A percentile compares a stretch with the other conserved stretches of the same genome.
These are phyloP conservation scores for Penicillium sp. DNA, from an alignment of 2,329 filamentous ascomycete species.

Conservation along the genomic window DNA sequence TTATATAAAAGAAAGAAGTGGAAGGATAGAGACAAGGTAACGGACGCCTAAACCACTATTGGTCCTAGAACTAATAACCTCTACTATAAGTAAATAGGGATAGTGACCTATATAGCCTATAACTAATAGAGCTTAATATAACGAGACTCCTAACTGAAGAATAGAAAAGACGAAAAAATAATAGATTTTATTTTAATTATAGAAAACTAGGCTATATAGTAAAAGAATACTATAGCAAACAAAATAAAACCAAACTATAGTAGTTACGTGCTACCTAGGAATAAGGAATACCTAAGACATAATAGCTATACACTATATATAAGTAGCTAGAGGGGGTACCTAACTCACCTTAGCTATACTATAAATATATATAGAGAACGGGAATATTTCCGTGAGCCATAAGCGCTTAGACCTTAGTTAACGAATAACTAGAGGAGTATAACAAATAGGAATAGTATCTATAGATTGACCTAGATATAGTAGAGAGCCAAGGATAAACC, in stretches of 20 bases:
- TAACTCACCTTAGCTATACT: no score
- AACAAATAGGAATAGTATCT: not conserved
- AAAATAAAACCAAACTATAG: not conserved
- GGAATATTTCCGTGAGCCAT: not conserved
- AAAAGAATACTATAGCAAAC: not conserved
- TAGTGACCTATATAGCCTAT: not conserved
- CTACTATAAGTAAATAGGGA: not conserved
- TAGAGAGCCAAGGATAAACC: not conserved
- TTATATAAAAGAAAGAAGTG: not conserved
- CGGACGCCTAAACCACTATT: not conserved
- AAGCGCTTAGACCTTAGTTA: not conserved
- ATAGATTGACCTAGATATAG: not conserved
- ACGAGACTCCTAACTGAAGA: not conserved
- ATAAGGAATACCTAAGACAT: not conserved
- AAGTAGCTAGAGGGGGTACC: no score
- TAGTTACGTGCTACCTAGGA: not conserved
- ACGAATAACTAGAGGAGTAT: not conserved
- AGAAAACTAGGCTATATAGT: slow-evolving; percentile 3
- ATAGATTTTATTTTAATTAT: slow-evolving; percentile 7
- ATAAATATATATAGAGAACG: not conserved
- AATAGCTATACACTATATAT: not conserved
- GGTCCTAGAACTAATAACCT: not conserved
- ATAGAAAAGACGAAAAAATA: not conserved
- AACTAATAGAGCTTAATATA: slow-evolving; percentile 4
- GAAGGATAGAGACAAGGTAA: not conserved